phyloP scores from a whole-genome alignment of 2,329 filamentous ascomycete genomes.

The Aureobasidium pullulans region DNA sequence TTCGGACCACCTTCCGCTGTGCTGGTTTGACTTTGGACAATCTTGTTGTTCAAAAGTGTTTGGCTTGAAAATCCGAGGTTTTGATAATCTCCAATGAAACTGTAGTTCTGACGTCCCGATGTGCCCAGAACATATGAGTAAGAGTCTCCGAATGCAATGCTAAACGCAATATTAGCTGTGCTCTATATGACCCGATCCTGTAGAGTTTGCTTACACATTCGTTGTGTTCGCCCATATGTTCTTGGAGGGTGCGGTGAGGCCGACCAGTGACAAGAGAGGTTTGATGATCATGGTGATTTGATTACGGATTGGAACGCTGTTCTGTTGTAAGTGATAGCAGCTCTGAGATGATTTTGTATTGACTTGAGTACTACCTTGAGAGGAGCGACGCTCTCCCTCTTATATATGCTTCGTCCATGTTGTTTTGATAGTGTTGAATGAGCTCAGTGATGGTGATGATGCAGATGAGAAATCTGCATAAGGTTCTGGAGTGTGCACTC shows the following conservation, averaged over 20 bases:
- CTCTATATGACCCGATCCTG: no score
- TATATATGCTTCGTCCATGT: background rate
- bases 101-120: slow-evolving; percentile 42
- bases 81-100: slow-evolving; percentile 46
- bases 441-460: background rate
- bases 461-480: background rate
- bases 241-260: background rate
- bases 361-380: background rate
- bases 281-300: background rate
- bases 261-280: background rate
- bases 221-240: background rate
- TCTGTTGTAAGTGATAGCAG: background rate
- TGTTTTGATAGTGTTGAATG: background rate
- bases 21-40: slow-evolving; percentile 44
- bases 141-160: slow-evolving; percentile 44
- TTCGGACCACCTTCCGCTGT: slow-evolving; percentile 48
- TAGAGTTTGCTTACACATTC: background rate
- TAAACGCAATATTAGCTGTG: slow-evolving; percentile 15
- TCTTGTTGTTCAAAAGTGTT: slow-evolving; percentile 40
- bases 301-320: background rate
- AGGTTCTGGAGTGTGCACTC: background rate
- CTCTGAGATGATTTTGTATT: background rate
- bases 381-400: background rate
- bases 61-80: slow-evolving; percentile 39
- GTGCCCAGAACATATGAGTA: slow-evolving; percentile 49